phyloP scores from a whole-genome alignment of 2,329 filamentous ascomycete species.

The Diaporthe nobilis region DNA sequence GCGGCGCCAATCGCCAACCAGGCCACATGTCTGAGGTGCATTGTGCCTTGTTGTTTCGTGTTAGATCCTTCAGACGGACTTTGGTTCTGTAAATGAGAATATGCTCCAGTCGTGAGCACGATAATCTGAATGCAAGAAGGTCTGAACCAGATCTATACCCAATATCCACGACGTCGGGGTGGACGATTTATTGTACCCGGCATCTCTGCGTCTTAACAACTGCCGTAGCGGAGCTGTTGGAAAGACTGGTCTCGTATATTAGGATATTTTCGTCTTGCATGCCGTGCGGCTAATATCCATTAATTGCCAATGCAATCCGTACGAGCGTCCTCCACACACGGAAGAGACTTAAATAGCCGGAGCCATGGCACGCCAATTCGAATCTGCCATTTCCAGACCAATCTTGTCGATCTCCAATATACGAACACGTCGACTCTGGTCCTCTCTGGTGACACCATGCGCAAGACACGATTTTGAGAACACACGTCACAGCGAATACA shows the following conservation, averaged over 20 bases:
- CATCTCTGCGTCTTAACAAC: neutral
- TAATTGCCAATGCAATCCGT: neutral
- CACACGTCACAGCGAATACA: neutral
- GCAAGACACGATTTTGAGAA: neutral
- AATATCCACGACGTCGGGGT: neutral
- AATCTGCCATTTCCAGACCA: neutral
- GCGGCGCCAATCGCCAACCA: conserved; percentile 48
- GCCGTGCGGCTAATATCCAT: neutral
- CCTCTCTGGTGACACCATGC: neutral
- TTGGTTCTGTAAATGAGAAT: neutral
- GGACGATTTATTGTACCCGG: neutral
- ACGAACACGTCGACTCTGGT: no score
- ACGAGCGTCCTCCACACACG: neutral
- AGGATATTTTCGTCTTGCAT: neutral
- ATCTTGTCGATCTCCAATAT: neutral
- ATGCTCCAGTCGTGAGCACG: neutral
- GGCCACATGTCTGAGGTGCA: conserved; percentile 44
- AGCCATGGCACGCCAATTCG: neutral
- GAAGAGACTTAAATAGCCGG: conserved; percentile 17
- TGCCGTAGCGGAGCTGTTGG: neutral
- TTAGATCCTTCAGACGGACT: no score
- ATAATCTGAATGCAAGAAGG: neutral
- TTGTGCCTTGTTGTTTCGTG: neutral
- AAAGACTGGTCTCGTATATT: neutral
- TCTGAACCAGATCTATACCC: neutral